Percentiles rank a stretch among this genome's conserved stretches.
Evolutionary conservation across 306 rosid genomes (phyloP).

Genomic region (Pyrus communis): DNA sequence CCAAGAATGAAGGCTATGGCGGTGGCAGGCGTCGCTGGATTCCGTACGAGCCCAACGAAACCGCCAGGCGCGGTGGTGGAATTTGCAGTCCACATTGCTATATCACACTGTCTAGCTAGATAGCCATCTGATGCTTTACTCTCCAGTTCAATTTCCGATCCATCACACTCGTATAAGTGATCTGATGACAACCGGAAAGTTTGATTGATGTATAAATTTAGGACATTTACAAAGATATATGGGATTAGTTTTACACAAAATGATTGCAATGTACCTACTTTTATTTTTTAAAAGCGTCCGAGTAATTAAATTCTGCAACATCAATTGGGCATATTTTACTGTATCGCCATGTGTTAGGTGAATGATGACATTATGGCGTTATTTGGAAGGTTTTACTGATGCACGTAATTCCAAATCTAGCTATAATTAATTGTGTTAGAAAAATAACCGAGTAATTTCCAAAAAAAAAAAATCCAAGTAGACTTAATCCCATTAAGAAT

Average conservation of each 20-base stretch:
- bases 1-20: too few species aligned
- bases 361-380: neutral
- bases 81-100: neutral
- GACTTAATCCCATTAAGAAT: too few species aligned
- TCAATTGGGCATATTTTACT: neutral
- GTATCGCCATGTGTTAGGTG: neutral
- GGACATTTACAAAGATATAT: neutral
- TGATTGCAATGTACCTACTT: neutral
- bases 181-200: neutral
- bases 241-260: neutral
- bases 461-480: too few species aligned
- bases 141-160: too few species aligned
- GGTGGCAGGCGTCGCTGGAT: too few species aligned
- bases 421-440: too few species aligned
- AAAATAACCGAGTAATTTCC: too few species aligned
- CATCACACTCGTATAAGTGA: too few species aligned
- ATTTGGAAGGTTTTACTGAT: neutral
- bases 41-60: neutral
- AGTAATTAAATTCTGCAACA: neutral
- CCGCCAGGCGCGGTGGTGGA: neutral
- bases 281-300: too few species aligned
- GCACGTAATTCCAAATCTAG: neutral
- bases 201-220: neutral
- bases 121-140: too few species aligned
- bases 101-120: neutral